Percentiles rank a stretch among this genome's conserved stretches.
phyloP scores from a whole-genome alignment of 2,329 filamentous ascomycete species.

The Hypoxylon sp. region DNA sequence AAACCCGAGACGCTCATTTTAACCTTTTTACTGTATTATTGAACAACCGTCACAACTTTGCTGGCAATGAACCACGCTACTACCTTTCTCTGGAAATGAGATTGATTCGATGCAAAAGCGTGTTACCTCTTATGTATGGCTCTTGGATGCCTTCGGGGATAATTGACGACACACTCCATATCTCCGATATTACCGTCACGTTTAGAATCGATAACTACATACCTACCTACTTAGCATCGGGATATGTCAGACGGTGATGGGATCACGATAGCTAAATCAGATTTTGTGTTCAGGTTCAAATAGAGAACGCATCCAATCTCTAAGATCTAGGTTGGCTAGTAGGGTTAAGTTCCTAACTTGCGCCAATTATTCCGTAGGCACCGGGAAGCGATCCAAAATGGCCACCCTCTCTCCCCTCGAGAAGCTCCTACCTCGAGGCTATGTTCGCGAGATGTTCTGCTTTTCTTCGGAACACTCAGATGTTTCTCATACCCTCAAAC shows the following conservation, averaged over 20 bases:
- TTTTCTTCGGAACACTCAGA: slow-evolving; percentile 45
- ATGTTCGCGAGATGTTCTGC: slow-evolving; percentile 51
- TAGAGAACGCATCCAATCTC: background rate
- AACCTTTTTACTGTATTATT: slow-evolving; percentile 1
- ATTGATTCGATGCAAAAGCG: background rate
- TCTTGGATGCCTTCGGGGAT: slow-evolving; percentile 28
- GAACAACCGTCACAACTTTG: background rate
- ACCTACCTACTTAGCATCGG: background rate
- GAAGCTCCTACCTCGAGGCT: slow-evolving; percentile 50
- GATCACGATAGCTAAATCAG: background rate
- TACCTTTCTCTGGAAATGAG: background rate
- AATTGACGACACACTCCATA: background rate
- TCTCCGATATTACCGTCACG: slow-evolving; percentile 19
- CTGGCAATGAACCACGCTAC: background rate
- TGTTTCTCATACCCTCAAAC: slow-evolving; percentile 30
- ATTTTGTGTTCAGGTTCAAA: background rate
- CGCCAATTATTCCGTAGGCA: background rate
- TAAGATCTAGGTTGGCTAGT: background rate
- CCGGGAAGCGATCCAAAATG: slow-evolving; percentile 19
- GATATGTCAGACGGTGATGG: slow-evolving; percentile 12
- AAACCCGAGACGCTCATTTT: slow-evolving; percentile 2
- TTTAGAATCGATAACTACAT: background rate
- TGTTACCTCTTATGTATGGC: background rate
- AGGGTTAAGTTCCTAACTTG: background rate
- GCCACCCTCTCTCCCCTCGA: slow-evolving; percentile 49